Percentiles rank a stretch among this genome's conserved stretches.
These are phyloP conservation scores for Neoboletus magnificus DNA, from an alignment of 768 basidiomycete genomes.

Conservation along the genomic window DNA sequence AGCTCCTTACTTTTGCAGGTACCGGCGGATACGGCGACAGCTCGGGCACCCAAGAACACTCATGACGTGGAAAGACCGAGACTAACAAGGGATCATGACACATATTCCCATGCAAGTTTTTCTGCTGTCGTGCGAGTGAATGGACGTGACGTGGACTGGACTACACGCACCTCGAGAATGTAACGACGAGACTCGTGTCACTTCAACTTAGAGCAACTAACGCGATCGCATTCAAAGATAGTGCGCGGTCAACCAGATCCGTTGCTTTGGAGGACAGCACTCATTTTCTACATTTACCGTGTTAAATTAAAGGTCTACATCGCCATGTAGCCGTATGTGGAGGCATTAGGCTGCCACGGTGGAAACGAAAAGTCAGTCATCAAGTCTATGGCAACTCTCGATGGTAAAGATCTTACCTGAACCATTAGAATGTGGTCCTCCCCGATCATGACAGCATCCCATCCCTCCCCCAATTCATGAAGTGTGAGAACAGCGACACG, in stretches of 20 bases:
- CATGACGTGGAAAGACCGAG: not conserved
- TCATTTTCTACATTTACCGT: not conserved
- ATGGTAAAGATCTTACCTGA: slow-evolving; percentile 19
- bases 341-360: slow-evolving; percentile 6
- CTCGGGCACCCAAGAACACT: not conserved
- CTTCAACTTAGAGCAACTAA: not conserved
- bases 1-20: not conserved
- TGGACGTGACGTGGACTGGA: not conserved
- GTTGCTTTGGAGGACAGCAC: not conserved
- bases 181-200: not conserved
- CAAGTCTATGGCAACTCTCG: not conserved
- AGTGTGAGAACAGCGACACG: slow-evolving; percentile 20
- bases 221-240: not conserved
- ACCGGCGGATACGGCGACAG: not conserved
- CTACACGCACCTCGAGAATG: not conserved
- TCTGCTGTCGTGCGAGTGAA: not conserved
- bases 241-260: not conserved
- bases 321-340: slow-evolving; percentile 26
- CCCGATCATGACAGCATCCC: slow-evolving; percentile 35
- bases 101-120: not conserved
- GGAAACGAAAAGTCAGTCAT: not conserved
- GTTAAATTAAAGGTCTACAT: slow-evolving; percentile 17
- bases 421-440: slow-evolving; percentile 36
- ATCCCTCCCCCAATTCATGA: slow-evolving; percentile 12
- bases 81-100: no score